Conservation (phyloP, 2,329 filamentous ascomycete genomes). For the Fonsecaea erecta region DNA sequence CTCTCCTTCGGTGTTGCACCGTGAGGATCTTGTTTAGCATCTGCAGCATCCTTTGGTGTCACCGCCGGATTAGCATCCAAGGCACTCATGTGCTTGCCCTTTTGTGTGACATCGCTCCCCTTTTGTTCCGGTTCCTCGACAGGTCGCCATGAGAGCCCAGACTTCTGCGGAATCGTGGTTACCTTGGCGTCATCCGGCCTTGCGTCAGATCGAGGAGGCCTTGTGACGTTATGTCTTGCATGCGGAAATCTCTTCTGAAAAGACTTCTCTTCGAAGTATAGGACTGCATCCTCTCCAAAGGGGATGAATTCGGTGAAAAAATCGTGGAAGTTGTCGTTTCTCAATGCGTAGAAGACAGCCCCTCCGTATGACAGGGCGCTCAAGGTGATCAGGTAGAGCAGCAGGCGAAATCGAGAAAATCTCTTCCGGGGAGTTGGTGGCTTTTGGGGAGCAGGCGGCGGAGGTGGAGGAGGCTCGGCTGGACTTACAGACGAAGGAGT, state of each 20-base stretch:
- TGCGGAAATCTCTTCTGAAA: slow-evolving; percentile 83
- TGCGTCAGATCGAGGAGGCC: slow-evolving; percentile 51
- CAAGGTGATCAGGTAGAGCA: slow-evolving; percentile 77
- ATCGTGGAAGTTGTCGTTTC: slow-evolving; percentile 98
- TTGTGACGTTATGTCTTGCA: slow-evolving; percentile 58
- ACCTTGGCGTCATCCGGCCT: slow-evolving; percentile 69
- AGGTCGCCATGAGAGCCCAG: slow-evolving; percentile 80
- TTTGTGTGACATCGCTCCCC: slow-evolving; percentile 62
- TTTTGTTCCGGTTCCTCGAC: slow-evolving; percentile 63
- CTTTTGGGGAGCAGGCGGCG: slow-evolving; percentile 46
- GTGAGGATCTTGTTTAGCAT: slow-evolving; percentile 24
- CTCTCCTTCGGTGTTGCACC: slow-evolving; percentile 40
- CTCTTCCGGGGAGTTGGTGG: slow-evolving; percentile 60
- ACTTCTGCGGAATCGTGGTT: slow-evolving; percentile 81
- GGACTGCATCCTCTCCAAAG: slow-evolving; percentile 89
- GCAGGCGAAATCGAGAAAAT: slow-evolving; percentile 73
- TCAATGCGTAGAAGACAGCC: slow-evolving; percentile 87
- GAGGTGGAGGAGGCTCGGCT: slow-evolving; percentile 39
- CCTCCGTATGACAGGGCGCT: slow-evolving; percentile 80
- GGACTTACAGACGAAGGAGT: slow-evolving; percentile 40
- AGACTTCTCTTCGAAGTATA: slow-evolving; percentile 93
- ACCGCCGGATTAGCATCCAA: slow-evolving; percentile 37
- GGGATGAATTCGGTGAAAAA: slow-evolving; percentile 98
- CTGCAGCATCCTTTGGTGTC: slow-evolving; percentile 20
- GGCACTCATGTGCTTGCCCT: slow-evolving; percentile 55